Conservation (phyloP, 257 asterid species). For the Solanum medicagineum region DNA sequence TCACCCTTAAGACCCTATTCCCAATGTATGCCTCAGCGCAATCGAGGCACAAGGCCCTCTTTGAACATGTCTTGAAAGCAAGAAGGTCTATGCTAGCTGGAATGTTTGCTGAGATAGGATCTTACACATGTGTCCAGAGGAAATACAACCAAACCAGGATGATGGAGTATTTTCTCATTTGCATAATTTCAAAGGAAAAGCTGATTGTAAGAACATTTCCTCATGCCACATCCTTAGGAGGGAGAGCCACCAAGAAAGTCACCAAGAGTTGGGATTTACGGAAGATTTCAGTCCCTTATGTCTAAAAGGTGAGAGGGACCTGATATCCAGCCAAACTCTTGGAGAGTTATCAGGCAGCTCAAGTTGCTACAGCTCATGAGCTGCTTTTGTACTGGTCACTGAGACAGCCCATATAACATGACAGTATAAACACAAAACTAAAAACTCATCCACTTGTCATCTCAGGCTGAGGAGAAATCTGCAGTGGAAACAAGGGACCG, state of each 20-base stretch:
- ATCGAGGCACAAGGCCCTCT: not conserved
- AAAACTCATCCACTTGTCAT: not conserved
- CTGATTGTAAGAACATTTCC: not conserved
- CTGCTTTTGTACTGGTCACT: not conserved
- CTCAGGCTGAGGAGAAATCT: not conserved
- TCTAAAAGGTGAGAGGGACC: not conserved
- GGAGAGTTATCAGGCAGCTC: not conserved
- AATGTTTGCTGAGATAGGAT: not conserved
- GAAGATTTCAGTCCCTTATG: not conserved
- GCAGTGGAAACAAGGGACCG: not conserved
- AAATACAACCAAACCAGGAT: not conserved
- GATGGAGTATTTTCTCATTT: not conserved
- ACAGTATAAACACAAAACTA: not conserved
- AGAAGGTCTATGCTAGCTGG: not conserved
- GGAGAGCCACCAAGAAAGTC: not conserved
- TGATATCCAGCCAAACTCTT: not conserved
- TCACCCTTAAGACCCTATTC: not conserved
- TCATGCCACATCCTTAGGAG: not conserved
- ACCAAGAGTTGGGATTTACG: not conserved
- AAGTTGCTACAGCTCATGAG: not conserved
- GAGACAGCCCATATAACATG: not conserved
- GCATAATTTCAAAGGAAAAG: not conserved
- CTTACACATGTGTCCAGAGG: not conserved
- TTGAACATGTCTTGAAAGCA: not conserved
- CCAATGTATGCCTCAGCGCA: not conserved